Evolutionary conservation across 2,329 filamentous ascomycete species (phyloP).

Genomic region (Ceratocystis smalleyi): DNA sequence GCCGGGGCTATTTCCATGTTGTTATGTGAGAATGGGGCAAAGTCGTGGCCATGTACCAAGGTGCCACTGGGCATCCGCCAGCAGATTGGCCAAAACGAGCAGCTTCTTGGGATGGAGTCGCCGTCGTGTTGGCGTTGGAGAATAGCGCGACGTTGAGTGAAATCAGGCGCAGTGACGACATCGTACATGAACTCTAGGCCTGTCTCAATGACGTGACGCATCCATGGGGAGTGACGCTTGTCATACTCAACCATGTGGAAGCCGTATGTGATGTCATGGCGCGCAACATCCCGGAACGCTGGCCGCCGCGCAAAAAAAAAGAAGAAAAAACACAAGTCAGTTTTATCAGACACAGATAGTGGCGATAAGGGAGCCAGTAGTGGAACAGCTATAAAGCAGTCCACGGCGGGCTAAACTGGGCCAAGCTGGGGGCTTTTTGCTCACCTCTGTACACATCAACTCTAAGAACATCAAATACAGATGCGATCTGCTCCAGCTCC

Average conservation of each 20-base stretch:
- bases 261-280: conserved; percentile 16
- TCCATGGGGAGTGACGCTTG: conserved; percentile 11
- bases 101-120: conserved; percentile 9
- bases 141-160: conserved; percentile 1
- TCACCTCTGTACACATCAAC: conserved; percentile 10
- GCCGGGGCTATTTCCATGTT: not conserved
- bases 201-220: conserved; percentile 14
- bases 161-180: not conserved
- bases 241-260: conserved; percentile 12
- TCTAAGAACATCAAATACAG: conserved; percentile 9
- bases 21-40: conserved; percentile 9
- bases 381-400: not conserved
- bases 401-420: no score
- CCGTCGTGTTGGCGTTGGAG: conserved; percentile 7
- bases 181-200: conserved; percentile 14
- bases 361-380: not conserved
- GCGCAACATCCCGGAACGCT: conserved; percentile 17
- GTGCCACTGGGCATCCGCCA: not conserved
- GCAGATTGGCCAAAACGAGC: conserved; percentile 10
- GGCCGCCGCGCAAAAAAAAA: not conserved
- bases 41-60: conserved; percentile 12
- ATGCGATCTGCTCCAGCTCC: conserved; percentile 16
- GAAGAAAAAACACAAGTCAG: conserved; percentile 5
- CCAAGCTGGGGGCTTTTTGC: not conserved
- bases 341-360: not conserved